These are phyloP conservation scores for Leccinum olivaceopallidum DNA, from an alignment of 768 basidiomycete genomes.

Conservation along the genomic window DNA sequence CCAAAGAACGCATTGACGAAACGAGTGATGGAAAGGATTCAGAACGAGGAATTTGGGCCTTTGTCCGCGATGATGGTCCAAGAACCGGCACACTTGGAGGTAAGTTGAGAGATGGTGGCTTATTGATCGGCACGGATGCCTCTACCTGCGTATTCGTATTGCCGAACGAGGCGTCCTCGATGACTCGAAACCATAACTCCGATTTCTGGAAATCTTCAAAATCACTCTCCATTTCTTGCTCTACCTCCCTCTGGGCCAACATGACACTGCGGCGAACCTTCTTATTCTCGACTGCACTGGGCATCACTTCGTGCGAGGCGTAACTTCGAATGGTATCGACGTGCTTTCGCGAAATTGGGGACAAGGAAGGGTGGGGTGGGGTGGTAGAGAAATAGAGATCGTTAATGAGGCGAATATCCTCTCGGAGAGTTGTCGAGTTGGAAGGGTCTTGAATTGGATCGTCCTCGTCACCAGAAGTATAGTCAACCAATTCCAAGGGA, in stretches of 20 bases:
- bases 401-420: slow-evolving; percentile 89
- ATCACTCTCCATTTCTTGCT: slow-evolving; percentile 88
- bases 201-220: slow-evolving; percentile 87
- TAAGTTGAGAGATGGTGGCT: slow-evolving; percentile 10
- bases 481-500: slow-evolving; percentile 82
- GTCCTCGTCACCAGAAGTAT: slow-evolving; percentile 58
- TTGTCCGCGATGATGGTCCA: slow-evolving; percentile 10
- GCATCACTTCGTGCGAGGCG: slow-evolving; percentile 48
- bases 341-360: slow-evolving; percentile 68
- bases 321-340: slow-evolving; percentile 70
- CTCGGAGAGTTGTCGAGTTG: slow-evolving; percentile 63
- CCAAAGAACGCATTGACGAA: slow-evolving; percentile 12
- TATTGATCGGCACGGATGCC: not conserved
- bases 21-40: slow-evolving; percentile 39
- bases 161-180: slow-evolving; percentile 60
- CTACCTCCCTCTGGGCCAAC: slow-evolving; percentile 81
- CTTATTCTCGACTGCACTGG: slow-evolving; percentile 42
- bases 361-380: slow-evolving; percentile 56
- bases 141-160: slow-evolving; percentile 12
- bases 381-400: slow-evolving; percentile 79
- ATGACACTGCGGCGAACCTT: slow-evolving; percentile 79
- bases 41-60: slow-evolving; percentile 30
- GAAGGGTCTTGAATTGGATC: slow-evolving; percentile 58
- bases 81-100: slow-evolving; percentile 7
- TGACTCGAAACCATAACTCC: slow-evolving; percentile 90